phyloP scores from a whole-genome alignment of 2,329 filamentous ascomycete species.

The Didymella pomorum region DNA sequence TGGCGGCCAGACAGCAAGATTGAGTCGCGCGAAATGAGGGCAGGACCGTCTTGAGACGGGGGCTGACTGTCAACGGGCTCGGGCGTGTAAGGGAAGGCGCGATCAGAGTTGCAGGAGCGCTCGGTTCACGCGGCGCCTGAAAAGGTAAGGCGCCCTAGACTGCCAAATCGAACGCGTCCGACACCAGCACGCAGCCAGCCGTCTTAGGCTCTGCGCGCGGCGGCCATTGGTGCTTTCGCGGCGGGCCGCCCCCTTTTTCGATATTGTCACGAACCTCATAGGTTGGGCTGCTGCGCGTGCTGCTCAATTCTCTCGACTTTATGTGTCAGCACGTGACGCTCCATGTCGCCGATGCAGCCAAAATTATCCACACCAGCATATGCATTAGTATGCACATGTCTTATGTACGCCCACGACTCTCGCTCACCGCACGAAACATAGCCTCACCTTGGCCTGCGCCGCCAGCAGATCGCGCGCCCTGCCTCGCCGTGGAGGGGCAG shows the following conservation, averaged over 20 bases:
- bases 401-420: conserved; percentile 34
- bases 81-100: conserved; percentile 36
- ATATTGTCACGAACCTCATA: conserved; percentile 31
- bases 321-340: conserved; percentile 32
- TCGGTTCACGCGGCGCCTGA: conserved; percentile 27
- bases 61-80: conserved; percentile 37
- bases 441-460: conserved; percentile 18
- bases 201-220: conserved; percentile 9
- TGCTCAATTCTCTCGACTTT: conserved; percentile 18
- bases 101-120: conserved; percentile 30
- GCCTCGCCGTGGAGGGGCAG: conserved; percentile 1
- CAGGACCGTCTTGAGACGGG: conserved; percentile 31
- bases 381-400: conserved; percentile 37
- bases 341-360: conserved; percentile 27
- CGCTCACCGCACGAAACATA: conserved; percentile 26
- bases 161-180: conserved; percentile 20
- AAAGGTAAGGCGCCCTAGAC: conserved; percentile 5
- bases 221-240: conserved; percentile 31
- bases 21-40: conserved; percentile 41
- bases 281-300: conserved; percentile 22
- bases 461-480: conserved; percentile 12
- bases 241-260: conserved; percentile 36
- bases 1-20: conserved; percentile 24
- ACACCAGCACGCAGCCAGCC: conserved; percentile 6
- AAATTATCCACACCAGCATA: conserved; percentile 22